These are phyloP conservation scores for Cajanus cajan DNA, from an alignment of 306 rosid species.

Conservation along the genomic window DNA sequence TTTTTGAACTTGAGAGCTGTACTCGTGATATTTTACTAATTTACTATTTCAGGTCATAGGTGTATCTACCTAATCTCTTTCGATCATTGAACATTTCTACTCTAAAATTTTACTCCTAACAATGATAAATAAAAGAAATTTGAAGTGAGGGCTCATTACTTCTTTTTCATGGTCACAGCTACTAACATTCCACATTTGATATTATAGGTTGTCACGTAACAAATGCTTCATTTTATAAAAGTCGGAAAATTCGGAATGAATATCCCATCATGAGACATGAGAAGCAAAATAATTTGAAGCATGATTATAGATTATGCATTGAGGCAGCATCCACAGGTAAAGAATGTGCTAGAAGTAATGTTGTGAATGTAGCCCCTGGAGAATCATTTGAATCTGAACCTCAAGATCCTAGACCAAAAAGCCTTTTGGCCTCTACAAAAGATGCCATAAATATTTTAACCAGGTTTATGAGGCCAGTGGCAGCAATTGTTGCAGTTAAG, in stretches of 20 bases:
- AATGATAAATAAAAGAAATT: neutral
- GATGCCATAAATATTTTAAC: conserved; percentile 48
- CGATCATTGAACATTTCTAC: neutral
- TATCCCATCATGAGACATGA: neutral
- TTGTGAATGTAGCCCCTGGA: neutral
- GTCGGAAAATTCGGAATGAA: neutral
- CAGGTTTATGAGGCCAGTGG: conserved; percentile 69
- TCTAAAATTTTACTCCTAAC: neutral
- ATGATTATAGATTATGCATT: neutral
- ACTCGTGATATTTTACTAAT: too few species aligned
- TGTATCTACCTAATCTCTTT: too few species aligned
- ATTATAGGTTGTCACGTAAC: neutral
- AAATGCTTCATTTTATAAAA: neutral
- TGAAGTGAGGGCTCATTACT: too few species aligned
- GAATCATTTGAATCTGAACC: neutral
- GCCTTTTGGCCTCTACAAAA: conserved; percentile 27
- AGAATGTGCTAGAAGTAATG: neutral
- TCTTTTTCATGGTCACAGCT: neutral
- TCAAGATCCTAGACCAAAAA: conserved; percentile 13
- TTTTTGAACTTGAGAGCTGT: too few species aligned
- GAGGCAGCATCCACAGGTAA: neutral
- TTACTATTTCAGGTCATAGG: too few species aligned
- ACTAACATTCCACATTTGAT: neutral
- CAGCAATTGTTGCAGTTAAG: conserved; percentile 70
- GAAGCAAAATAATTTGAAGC: neutral